Conservation (phyloP, 169 alveolate species). For the Toxoplasma gondii region DNA sequence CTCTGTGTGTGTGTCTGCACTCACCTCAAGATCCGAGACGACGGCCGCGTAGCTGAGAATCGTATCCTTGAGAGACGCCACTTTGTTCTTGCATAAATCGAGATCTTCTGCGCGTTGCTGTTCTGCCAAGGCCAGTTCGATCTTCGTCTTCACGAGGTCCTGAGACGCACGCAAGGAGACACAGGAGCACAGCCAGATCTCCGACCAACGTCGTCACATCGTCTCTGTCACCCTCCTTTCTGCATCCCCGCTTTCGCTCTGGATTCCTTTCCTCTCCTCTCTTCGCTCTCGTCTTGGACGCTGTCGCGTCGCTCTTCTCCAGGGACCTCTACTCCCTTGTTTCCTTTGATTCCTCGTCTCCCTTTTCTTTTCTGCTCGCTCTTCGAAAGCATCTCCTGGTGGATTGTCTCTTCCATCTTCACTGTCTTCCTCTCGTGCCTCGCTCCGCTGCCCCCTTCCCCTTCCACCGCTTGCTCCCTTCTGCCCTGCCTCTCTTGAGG, state of each 20-base stretch:
- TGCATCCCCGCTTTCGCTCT: neutral
- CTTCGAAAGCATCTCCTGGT: no score
- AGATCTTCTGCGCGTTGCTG: constrained; percentile 63
- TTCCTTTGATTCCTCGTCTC: no score
- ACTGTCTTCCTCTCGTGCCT: neutral
- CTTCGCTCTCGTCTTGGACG: neutral
- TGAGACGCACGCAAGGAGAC: neutral
- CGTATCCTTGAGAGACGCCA: constrained; percentile 60
- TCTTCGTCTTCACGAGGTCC: constrained; percentile 62
- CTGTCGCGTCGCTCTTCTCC: no score
- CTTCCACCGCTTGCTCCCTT: neutral
- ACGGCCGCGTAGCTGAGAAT: constrained; percentile 62
- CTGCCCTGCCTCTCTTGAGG: neutral
- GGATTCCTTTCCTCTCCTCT: neutral
- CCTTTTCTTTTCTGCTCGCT: no score
- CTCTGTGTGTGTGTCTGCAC: no score
- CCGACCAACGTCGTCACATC: neutral
- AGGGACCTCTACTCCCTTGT: no score
- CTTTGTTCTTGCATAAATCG: constrained; percentile 57
- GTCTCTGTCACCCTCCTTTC: neutral
- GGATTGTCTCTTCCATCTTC: neutral
- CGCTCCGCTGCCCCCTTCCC: neutral
- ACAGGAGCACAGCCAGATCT: neutral
- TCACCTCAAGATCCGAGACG: constrained; percentile 58
- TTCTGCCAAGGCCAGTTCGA: constrained; percentile 64